Evolutionary conservation across 176 grass and related monocot genomes (phyloP).

Genomic region (Themeda triandra): DNA sequence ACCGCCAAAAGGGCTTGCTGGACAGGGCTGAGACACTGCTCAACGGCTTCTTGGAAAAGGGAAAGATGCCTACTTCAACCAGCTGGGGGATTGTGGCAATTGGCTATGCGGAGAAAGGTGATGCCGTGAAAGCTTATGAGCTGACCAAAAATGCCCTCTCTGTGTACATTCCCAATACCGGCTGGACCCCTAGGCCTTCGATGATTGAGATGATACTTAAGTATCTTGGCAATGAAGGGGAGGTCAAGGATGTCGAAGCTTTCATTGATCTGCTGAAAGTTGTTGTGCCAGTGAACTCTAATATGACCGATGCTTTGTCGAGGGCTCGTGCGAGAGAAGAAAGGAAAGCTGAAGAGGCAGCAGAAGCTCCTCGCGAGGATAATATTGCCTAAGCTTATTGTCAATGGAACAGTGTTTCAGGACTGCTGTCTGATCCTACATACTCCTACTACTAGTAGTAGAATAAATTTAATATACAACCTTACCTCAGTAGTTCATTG

Average conservation of each 20-base stretch:
- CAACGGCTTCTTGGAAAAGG: slow-evolving; percentile 47
- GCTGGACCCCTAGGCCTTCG: slow-evolving; percentile 53
- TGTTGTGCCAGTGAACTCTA: slow-evolving; percentile 45
- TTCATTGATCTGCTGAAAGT: slow-evolving; percentile 64
- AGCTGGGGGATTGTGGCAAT: slow-evolving; percentile 73
- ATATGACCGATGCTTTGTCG: slow-evolving; percentile 64
- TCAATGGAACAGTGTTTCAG: neutral
- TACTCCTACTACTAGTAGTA: neutral
- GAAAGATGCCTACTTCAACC: slow-evolving; percentile 55
- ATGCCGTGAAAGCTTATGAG: slow-evolving; percentile 58
- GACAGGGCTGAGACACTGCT: slow-evolving; percentile 66
- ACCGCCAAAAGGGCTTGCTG: slow-evolving; percentile 52
- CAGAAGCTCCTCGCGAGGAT: neutral
- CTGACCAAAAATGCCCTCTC: slow-evolving; percentile 62
- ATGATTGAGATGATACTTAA: slow-evolving; percentile 58
- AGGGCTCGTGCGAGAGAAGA: slow-evolving; percentile 48
- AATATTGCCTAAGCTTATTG: neutral
- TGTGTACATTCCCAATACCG: slow-evolving; percentile 42
- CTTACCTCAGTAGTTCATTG: neutral
- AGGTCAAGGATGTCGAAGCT: slow-evolving; percentile 52
- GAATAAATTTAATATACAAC: neutral
- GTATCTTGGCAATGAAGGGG: slow-evolving; percentile 53
- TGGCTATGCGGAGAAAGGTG: slow-evolving; percentile 58
- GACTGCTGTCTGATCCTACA: neutral
- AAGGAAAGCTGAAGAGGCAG: slow-evolving; percentile 35